phyloP scores from a whole-genome alignment of 1,284 basidiomycete species.

The Papiliotrema fonsecae region DNA sequence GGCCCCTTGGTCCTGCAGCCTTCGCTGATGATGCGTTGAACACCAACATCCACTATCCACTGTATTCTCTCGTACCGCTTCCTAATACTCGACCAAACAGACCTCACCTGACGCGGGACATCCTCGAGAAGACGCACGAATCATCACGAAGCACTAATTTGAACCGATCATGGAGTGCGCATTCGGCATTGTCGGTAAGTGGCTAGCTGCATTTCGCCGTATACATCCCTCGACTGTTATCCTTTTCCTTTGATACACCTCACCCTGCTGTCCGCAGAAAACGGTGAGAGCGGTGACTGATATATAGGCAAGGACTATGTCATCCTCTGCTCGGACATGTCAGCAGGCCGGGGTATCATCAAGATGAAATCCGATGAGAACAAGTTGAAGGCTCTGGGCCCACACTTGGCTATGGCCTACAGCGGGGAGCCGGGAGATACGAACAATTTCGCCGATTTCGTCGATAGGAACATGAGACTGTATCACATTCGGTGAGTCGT shows the following conservation, averaged over 20 bases:
- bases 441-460: conserved; percentile 91
- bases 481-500: conserved; percentile 81
- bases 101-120: too few species aligned
- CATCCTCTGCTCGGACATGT: conserved; percentile 85
- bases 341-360: conserved; percentile 80
- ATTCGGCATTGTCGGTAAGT: conserved; percentile 7
- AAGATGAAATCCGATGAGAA: conserved; percentile 98
- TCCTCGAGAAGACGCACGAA: too few species aligned
- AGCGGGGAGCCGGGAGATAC: conserved; percentile 96
- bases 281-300: too few species aligned
- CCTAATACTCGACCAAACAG: too few species aligned
- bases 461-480: conserved; percentile 91
- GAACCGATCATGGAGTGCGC: conserved; percentile 4
- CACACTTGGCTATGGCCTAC: conserved; percentile 92
- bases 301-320: conserved; percentile 78
- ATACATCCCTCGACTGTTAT: neutral
- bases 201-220: neutral
- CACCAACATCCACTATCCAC: too few species aligned
- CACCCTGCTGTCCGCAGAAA: too few species aligned
- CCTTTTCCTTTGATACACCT: too few species aligned
- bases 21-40: too few species aligned
- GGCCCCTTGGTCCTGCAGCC: too few species aligned
- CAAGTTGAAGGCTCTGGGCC: conserved; percentile 88
- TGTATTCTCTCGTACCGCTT: too few species aligned
- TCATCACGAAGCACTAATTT: too few species aligned